Base-by-base conservation (phyloP, 495 filamentous ascomycete genomes). In the Cercophora sp. region DNA sequence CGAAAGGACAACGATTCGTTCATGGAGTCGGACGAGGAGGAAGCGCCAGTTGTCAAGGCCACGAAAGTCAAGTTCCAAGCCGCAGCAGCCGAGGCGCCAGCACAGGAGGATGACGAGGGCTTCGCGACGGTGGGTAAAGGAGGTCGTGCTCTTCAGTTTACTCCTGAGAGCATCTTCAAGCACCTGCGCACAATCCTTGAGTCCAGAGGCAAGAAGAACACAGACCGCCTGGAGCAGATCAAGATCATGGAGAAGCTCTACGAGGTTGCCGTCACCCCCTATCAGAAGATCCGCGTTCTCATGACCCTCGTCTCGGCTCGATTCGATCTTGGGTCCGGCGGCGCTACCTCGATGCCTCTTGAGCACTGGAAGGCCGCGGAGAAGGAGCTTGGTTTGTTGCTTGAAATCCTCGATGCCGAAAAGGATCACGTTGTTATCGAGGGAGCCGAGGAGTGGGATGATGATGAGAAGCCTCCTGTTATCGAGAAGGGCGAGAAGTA, bases 291-390 rank as follows among this genome's bases (percentile, higher is more conserved):
- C 65, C 87, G 93, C 55, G 87, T 97, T 42, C 86, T 96, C 46
- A 75, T 96, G 52, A 91, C 89, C 44, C 72, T 99, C 22, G 87
- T 99, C 58, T 92, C 93, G 26, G 95, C 94, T 46, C 82, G 93
- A 40, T 97, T 97, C 64, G 93, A 99, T 67, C 79, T 97, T 48
- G 89, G 88, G 27, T 84, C 89, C 27, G 88, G 91, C 13, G 78
- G 80, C 32, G 80, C 87, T 46, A 86, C 79, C 54, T 88, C 89
- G 63, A 97, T 99, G 94, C 84, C 89, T 31, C 78, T 89, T 42
- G 93, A 99, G 48, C 93, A 97, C 70, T 99, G 93, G 93, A 96
- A 96, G 77, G 70, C 84, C 23, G 91, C 94, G 10, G 88, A 96
- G 66, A 80, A 84, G 60, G 93, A 97, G 63, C 84, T 96, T 56